Percentiles rank a stretch among this genome's conserved stretches.
These are phyloP conservation scores for Penstemon newberryi DNA, from an alignment of 257 asterid species.

Conservation along the genomic window DNA sequence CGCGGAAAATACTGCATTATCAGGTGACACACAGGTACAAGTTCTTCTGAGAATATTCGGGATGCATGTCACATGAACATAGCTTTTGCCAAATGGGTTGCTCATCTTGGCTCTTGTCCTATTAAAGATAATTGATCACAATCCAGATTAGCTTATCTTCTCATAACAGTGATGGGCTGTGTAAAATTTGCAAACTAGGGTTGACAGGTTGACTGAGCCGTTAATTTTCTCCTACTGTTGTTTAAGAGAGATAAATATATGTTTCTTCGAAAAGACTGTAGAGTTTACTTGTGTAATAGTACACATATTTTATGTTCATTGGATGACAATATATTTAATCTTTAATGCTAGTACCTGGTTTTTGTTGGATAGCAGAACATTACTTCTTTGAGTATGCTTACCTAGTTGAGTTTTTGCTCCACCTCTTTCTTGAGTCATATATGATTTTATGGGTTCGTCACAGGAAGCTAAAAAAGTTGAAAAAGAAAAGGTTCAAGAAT, in stretches of 20 bases:
- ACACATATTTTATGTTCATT: not conserved
- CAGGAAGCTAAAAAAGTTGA: slow-evolving; percentile 42
- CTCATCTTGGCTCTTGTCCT: not conserved
- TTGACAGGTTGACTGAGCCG: not conserved
- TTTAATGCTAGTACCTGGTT: slow-evolving; percentile 9
- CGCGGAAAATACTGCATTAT: slow-evolving; percentile 36
- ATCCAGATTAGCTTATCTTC: no score
- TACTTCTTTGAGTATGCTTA: not conserved
- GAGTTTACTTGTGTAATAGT: not conserved
- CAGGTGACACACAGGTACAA: slow-evolving; percentile 43
- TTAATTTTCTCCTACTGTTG: not conserved
- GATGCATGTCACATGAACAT: slow-evolving; percentile 18
- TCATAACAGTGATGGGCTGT: not conserved
- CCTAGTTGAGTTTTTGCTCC: slow-evolving; percentile 4
- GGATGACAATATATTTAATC: not conserved
- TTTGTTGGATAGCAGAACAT: not conserved
- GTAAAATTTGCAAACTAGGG: not conserved
- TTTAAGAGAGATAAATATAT: not conserved
- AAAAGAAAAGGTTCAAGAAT: slow-evolving; percentile 34
- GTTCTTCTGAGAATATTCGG: slow-evolving; percentile 22
- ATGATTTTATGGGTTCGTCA: slow-evolving; percentile 19
- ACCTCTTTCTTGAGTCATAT: not conserved
- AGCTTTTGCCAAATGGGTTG: slow-evolving; percentile 11
- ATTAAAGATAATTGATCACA: no score
- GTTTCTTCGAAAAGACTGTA: not conserved